Evolutionary conservation across 306 rosid species (phyloP).

Genomic region (Vigna unguiculata): DNA sequence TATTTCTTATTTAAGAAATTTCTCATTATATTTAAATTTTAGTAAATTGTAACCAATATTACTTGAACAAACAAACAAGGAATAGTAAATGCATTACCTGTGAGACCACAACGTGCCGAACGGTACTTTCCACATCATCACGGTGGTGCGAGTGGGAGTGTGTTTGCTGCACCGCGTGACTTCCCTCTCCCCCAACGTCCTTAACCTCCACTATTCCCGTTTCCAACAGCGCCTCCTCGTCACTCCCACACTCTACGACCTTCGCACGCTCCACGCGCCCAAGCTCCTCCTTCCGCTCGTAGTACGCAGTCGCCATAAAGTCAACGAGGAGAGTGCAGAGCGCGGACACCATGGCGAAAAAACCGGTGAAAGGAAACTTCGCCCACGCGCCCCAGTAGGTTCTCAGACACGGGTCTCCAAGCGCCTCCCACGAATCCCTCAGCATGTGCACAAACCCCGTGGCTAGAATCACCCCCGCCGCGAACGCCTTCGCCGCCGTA

Average conservation of each 20-base stretch:
- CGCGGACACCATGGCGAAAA: slow-evolving; percentile 86
- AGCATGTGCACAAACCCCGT: slow-evolving; percentile 93
- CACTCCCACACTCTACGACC: background rate
- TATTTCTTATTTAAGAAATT: too few relatives aligned
- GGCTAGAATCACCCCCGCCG: slow-evolving; percentile 90
- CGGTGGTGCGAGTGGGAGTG: slow-evolving; percentile 44
- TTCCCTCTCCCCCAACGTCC: slow-evolving; percentile 63
- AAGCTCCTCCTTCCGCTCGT: slow-evolving; percentile 62
- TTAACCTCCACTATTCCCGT: slow-evolving; percentile 45
- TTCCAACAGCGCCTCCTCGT: slow-evolving; percentile 32
- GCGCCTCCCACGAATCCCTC: slow-evolving; percentile 51
- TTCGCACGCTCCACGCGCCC: slow-evolving; percentile 31
- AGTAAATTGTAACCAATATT: too few relatives aligned
- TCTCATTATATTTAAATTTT: too few relatives aligned
- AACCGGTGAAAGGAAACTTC: slow-evolving; percentile 77
- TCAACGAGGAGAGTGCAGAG: slow-evolving; percentile 76
- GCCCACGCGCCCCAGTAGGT: slow-evolving; percentile 57
- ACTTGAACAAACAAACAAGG: background rate
- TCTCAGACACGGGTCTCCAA: slow-evolving; percentile 62
- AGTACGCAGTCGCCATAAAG: slow-evolving; percentile 76
- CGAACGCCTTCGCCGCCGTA: slow-evolving; percentile 74
- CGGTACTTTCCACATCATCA: slow-evolving; percentile 55
- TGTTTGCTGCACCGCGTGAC: slow-evolving; percentile 43
- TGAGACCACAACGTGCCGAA: slow-evolving; percentile 81
- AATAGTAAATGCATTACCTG: slow-evolving; percentile 60